These are phyloP conservation scores for Pulicaria dysenterica DNA, from an alignment of 129 eudicot species.

Conservation along the genomic window DNA sequence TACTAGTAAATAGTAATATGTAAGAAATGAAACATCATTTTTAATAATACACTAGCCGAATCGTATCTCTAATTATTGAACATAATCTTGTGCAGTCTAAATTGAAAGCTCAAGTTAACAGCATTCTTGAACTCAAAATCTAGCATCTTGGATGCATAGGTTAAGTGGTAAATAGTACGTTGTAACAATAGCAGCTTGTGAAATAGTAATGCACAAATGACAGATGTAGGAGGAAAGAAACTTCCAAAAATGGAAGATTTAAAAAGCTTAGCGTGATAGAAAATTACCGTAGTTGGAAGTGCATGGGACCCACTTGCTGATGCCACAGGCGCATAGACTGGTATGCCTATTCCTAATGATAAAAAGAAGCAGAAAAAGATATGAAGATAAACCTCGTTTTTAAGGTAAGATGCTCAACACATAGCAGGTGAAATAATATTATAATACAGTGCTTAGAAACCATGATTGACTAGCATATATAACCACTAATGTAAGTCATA, in stretches of 20 bases:
- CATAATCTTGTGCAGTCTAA: neutral
- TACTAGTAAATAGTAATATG: neutral
- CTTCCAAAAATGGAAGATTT: neutral
- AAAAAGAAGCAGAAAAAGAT: neutral
- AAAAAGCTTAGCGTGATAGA: neutral
- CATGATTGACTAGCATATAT: neutral
- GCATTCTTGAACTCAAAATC: neutral
- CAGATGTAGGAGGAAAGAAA: neutral
- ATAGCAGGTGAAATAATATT: neutral
- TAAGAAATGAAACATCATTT: neutral
- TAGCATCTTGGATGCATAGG: neutral
- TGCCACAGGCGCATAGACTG: neutral
- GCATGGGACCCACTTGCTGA: conserved; percentile 30
- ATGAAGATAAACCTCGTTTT: neutral
- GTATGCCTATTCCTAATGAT: conserved; percentile 17
- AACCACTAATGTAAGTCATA: neutral
- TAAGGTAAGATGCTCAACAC: neutral
- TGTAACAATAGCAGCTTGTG: neutral
- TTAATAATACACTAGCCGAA: neutral
- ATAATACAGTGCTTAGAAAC: neutral
- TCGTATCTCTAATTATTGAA: conserved; percentile 1
- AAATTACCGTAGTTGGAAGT: conserved; percentile 27
- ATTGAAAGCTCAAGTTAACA: neutral
- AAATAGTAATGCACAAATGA: no score
- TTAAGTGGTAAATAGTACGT: neutral